Conservation (phyloP, 73 alveolate genomes). For the Vitrella brassicaformis region DNA sequence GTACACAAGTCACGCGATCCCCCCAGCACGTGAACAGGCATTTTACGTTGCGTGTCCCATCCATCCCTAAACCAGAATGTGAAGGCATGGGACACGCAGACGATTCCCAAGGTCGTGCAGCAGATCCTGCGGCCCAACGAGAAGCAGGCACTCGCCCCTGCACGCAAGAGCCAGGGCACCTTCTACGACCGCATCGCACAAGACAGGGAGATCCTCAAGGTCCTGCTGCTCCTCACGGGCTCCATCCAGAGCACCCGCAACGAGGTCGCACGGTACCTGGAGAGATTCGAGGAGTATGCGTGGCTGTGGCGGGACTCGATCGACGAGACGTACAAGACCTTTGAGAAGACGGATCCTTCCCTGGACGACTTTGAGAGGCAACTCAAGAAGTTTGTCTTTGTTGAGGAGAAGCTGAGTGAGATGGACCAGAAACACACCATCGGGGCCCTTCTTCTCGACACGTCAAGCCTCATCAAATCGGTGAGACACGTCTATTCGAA, state of each 20-base stretch:
- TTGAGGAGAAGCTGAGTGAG: conserved; percentile 70
- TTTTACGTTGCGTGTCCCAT: no score
- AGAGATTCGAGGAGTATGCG: conserved; percentile 83
- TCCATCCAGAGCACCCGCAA: conserved; percentile 90
- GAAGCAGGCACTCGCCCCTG: conserved; percentile 34
- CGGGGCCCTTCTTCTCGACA: conserved; percentile 88
- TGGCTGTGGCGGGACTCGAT: conserved; percentile 96
- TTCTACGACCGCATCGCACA: conserved; percentile 99
- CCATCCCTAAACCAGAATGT: no score
- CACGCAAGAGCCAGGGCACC: conserved; percentile 80
- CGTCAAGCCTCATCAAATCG: conserved; percentile 59
- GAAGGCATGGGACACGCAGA: not conserved
- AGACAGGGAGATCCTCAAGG: conserved; percentile 98
- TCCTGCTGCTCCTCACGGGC: conserved; percentile 96
- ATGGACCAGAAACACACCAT: conserved; percentile 41
- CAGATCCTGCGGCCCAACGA: conserved; percentile 15
- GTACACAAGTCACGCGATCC: conserved; percentile 86
- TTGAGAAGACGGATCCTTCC: conserved; percentile 83
- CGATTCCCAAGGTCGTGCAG: conserved; percentile 37
- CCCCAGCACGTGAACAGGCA: conserved; percentile 80
- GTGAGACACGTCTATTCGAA: no score
- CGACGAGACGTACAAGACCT: conserved; percentile 73
- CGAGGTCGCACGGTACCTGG: conserved; percentile 57
- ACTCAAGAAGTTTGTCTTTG: conserved; percentile 71
- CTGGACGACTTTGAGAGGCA: conserved; percentile 94